A percentile compares a stretch with the other conserved stretches of the same genome.
Evolutionary conservation across 352 stramenopile species (phyloP).

Genomic region (Globisporangium mamillatum): DNA sequence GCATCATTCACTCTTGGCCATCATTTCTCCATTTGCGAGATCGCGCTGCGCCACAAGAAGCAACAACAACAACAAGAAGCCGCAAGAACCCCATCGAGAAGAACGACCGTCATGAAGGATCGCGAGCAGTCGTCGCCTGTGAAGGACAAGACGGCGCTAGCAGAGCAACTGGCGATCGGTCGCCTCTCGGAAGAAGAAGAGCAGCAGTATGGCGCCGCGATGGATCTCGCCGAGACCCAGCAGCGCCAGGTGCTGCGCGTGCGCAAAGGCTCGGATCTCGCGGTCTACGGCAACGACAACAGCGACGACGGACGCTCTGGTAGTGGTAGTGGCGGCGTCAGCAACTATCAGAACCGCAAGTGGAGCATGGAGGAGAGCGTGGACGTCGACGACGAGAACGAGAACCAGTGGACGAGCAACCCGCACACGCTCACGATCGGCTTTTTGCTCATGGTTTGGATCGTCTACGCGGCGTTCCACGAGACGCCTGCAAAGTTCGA

Average conservation of each 20-base stretch:
- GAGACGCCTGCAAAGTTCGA: constrained; percentile 35
- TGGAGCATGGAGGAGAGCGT: constrained; percentile 83
- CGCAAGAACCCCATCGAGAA: background rate
- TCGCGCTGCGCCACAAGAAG: background rate
- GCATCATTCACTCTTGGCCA: constrained; percentile 11
- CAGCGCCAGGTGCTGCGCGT: constrained; percentile 59
- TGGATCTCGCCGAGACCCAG: constrained; percentile 39
- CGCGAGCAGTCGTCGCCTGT: constrained; percentile 1
- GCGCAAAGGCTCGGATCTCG: constrained; percentile 55
- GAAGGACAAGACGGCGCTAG: background rate
- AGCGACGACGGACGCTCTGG: constrained; percentile 20
- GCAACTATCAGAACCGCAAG: constrained; percentile 83
- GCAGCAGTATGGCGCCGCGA: constrained; percentile 10
- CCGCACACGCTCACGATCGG: constrained; percentile 79
- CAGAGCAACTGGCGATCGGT: background rate
- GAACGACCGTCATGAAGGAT: background rate
- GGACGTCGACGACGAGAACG: constrained; percentile 67
- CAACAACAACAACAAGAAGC: background rate
- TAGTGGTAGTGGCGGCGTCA: background rate
- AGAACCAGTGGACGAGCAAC: constrained; percentile 79
- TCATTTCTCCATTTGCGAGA: constrained; percentile 8
- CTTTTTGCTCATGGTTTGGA: constrained; percentile 79
- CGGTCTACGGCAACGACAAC: constrained; percentile 52
- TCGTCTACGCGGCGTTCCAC: constrained; percentile 85
- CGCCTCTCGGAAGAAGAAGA: constrained; percentile 17